These are phyloP conservation scores for Caryopteris hybrid DNA, from an alignment of 305 asterid species.

Conservation along the genomic window DNA sequence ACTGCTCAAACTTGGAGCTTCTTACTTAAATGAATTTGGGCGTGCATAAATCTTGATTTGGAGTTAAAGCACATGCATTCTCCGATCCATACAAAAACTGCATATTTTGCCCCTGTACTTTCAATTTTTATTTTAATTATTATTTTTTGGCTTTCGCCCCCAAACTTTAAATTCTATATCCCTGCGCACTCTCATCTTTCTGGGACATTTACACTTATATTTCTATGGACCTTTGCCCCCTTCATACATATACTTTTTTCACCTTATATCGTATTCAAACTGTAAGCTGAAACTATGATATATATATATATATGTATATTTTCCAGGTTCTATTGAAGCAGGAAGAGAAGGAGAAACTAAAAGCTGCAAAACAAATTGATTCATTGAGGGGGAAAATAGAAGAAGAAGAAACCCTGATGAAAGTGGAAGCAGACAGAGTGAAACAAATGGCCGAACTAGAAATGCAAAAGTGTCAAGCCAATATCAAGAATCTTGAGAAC, in stretches of 20 bases:
- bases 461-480: conserved; percentile 29
- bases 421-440: conserved; percentile 36
- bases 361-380: conserved; percentile 17
- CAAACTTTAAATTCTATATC: neutral
- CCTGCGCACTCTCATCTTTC: too few species aligned
- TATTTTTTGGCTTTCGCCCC: neutral
- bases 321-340: conserved; percentile 54
- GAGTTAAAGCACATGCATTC: neutral
- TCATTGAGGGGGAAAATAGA: conserved; percentile 31
- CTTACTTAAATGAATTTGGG: neutral
- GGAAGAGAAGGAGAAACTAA: conserved; percentile 53
- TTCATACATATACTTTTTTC: neutral
- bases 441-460: conserved; percentile 33
- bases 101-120: neutral
- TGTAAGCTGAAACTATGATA: conserved; percentile 7
- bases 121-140: too few species aligned
- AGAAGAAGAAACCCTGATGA: conserved; percentile 23
- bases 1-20: neutral
- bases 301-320: too few species aligned
- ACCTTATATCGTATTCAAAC: neutral
- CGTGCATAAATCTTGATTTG: neutral
- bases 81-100: neutral
- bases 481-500: conserved; percentile 37
- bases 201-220: neutral
- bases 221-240: neutral